phyloP scores from a whole-genome alignment of 2,329 filamentous ascomycete species.

The Arthrinium puccinioides region DNA sequence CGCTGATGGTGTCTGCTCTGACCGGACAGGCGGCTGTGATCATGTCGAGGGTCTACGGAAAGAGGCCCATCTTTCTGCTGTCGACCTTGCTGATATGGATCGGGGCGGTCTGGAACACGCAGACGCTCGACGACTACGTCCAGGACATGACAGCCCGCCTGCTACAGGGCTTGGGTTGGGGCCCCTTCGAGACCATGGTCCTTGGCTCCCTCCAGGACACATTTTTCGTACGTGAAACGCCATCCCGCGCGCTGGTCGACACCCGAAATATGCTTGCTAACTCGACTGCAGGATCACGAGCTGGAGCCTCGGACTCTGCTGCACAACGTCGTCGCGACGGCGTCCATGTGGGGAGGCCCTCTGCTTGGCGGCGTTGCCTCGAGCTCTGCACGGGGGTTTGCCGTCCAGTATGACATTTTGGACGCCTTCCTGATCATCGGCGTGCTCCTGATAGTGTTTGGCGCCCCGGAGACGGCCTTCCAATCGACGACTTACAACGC shows the following conservation, averaged over 20 bases:
- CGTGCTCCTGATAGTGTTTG: slow-evolving; percentile 38
- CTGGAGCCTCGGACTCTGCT: slow-evolving; percentile 35
- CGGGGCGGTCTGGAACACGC: slow-evolving; percentile 44
- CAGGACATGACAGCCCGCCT: slow-evolving; percentile 44
- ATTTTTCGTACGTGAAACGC: slow-evolving; percentile 39
- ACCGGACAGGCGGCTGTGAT: slow-evolving; percentile 35
- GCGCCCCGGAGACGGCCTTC: slow-evolving; percentile 45
- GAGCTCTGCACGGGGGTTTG: slow-evolving; percentile 29
- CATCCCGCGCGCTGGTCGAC: background rate
- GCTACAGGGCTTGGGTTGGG: slow-evolving; percentile 52
- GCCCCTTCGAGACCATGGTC: slow-evolving; percentile 47
- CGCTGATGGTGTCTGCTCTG: slow-evolving; percentile 41
- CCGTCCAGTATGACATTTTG: slow-evolving; percentile 44
- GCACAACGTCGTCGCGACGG: slow-evolving; percentile 35
- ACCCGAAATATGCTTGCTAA: slow-evolving; percentile 12
- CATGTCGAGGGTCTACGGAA: slow-evolving; percentile 40
- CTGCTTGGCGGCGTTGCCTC: slow-evolving; percentile 45
- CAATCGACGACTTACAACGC: slow-evolving; percentile 28
- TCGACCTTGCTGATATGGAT: slow-evolving; percentile 38
- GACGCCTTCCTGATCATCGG: slow-evolving; percentile 39
- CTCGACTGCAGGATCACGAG: slow-evolving; percentile 44
- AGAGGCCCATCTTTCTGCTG: slow-evolving; percentile 44
- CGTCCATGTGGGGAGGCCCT: slow-evolving; percentile 46
- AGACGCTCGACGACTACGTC: slow-evolving; percentile 29
- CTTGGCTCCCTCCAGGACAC: slow-evolving; percentile 47